Evolutionary conservation across 306 rosid species (phyloP).

Genomic region (Ochetophila trinervis): DNA sequence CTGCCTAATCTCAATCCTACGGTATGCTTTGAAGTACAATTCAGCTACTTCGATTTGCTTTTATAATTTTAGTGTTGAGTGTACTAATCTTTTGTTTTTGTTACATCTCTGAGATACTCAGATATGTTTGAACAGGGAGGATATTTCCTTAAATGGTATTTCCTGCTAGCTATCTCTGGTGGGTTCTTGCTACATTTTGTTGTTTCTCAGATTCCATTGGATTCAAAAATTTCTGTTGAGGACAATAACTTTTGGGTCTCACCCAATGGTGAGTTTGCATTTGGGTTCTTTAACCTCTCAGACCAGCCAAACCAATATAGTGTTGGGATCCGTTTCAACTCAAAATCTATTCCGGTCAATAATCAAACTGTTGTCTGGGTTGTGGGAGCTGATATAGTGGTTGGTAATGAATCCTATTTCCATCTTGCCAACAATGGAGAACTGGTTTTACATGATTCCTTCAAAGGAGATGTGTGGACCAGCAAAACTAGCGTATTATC

Average conservation of each 20-base stretch:
- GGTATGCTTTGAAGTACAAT: neutral
- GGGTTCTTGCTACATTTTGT: conserved; percentile 42
- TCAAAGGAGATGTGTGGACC: conserved; percentile 43
- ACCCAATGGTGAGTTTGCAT: conserved; percentile 64
- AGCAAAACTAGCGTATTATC: conserved; percentile 40
- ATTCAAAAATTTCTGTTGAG: conserved; percentile 52
- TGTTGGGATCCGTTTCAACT: conserved; percentile 62
- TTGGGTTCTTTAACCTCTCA: conserved; percentile 54
- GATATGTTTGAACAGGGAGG: conserved; percentile 49
- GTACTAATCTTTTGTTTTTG: conserved; percentile 18
- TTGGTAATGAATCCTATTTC: conserved; percentile 59
- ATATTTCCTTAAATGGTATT: conserved; percentile 28
- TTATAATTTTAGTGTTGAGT: conserved; percentile 12
- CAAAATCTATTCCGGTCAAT: conserved; percentile 46
- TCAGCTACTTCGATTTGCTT: conserved; percentile 13
- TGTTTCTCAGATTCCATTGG: conserved; percentile 58
- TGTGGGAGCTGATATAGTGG: conserved; percentile 52
- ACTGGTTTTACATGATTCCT: conserved; percentile 53
- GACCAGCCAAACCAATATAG: conserved; percentile 55
- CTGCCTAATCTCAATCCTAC: neutral
- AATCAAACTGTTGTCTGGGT: conserved; percentile 62
- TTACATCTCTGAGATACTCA: conserved; percentile 25
- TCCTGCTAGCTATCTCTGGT: conserved; percentile 34
- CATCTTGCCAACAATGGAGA: conserved; percentile 57
- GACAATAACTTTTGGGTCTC: conserved; percentile 61